Evolutionary conservation across 768 basidiomycete species (phyloP).

Genomic region (Pleurotus giganteus): DNA sequence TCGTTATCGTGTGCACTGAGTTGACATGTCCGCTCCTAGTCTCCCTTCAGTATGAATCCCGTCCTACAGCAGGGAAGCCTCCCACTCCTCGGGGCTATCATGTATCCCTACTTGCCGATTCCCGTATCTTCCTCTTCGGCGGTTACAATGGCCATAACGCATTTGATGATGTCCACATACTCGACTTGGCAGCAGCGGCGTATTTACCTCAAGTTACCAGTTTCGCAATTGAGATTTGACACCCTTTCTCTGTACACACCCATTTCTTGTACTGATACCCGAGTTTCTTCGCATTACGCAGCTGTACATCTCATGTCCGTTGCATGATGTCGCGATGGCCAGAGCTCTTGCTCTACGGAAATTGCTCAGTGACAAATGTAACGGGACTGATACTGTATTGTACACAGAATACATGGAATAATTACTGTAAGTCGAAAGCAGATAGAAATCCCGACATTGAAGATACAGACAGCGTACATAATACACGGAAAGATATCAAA

Average conservation of each 20-base stretch:
- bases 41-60: conserved; percentile 79
- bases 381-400: too few species aligned
- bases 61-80: conserved; percentile 61
- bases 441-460: neutral
- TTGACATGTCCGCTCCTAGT: conserved; percentile 41
- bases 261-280: too few species aligned
- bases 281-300: too few species aligned
- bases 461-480: neutral
- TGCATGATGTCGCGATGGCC: too few species aligned
- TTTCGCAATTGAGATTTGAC: conserved; percentile 50
- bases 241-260: too few species aligned
- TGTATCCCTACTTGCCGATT: conserved; percentile 76
- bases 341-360: too few species aligned
- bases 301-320: too few species aligned
- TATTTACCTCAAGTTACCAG: conserved; percentile 90
- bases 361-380: too few species aligned
- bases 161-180: conserved; percentile 80
- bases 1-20: neutral
- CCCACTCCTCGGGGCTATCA: conserved; percentile 85
- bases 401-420: neutral
- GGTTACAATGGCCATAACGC: conserved; percentile 84
- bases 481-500: neutral
- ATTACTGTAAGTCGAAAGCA: neutral
- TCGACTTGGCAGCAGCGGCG: conserved; percentile 85
- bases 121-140: conserved; percentile 82